Percentiles rank a stretch among this genome's conserved stretches.
Conservation (phyloP, 106 monocot genomes). For the Narthecium ossifragum region DNA sequence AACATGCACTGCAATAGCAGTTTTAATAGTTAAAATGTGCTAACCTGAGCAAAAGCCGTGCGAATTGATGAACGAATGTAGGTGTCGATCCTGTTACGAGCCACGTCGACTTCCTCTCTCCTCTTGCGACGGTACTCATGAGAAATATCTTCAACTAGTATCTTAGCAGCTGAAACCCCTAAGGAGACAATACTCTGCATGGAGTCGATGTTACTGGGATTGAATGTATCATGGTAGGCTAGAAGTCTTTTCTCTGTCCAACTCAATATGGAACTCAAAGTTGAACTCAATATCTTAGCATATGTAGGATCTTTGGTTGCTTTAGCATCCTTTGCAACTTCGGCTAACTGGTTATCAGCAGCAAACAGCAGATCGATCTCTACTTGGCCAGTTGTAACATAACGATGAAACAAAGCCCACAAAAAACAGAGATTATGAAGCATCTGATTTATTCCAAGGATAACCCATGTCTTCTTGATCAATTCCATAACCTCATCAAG, state of each 20-base stretch:
- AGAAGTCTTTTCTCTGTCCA: slow-evolving; percentile 96
- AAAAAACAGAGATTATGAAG: slow-evolving; percentile 86
- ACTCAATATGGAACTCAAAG: slow-evolving; percentile 79
- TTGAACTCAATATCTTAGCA: slow-evolving; percentile 75
- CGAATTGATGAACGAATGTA: slow-evolving; percentile 89
- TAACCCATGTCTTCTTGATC: slow-evolving; percentile 90
- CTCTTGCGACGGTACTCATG: slow-evolving; percentile 70
- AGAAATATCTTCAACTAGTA: slow-evolving; percentile 93
- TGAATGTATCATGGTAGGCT: slow-evolving; percentile 92
- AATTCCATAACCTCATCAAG: slow-evolving; percentile 83
- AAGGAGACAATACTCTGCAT: slow-evolving; percentile 85
- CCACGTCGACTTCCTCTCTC: slow-evolving; percentile 84
- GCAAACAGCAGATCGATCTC: slow-evolving; percentile 74
- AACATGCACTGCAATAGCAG: too few species aligned
- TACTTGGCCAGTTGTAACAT: slow-evolving; percentile 55
- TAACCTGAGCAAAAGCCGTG: slow-evolving; percentile 98
- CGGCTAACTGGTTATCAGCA: slow-evolving; percentile 75
- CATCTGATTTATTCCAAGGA: slow-evolving; percentile 76
- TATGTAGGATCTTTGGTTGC: slow-evolving; percentile 69
- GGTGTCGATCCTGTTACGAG: slow-evolving; percentile 76
- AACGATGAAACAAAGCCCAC: slow-evolving; percentile 75
- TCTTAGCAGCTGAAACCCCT: slow-evolving; percentile 75
- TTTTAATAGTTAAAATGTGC: slow-evolving; percentile 11
- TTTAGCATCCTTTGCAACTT: slow-evolving; percentile 91
- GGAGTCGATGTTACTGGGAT: slow-evolving; percentile 59